Conservation (phyloP, 495 filamentous ascomycete species). For the Rhizodiscina lignyota region DNA sequence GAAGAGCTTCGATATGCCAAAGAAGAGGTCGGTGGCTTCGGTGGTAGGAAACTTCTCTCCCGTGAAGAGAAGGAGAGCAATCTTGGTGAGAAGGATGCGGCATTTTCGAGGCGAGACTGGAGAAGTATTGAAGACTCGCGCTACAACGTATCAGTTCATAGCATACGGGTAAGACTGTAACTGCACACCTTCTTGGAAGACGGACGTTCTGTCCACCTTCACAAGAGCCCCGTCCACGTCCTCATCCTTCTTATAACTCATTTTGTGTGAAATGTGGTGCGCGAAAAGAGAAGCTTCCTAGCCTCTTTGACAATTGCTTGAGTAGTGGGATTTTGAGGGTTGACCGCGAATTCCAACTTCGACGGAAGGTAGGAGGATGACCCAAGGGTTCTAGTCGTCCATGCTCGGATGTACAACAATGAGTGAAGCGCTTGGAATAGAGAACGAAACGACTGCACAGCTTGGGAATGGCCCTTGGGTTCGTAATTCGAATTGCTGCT, state of each 20-base stretch:
- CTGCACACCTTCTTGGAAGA: slow-evolving; percentile 94
- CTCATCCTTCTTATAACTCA: slow-evolving; percentile 99
- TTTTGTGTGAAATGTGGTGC: too few relatives aligned
- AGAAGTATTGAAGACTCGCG: slow-evolving; percentile 92
- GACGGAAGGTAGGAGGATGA: too few relatives aligned
- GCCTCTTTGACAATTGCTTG: too few relatives aligned
- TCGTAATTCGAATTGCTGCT: too few relatives aligned
- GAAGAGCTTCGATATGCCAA: slow-evolving; percentile 98
- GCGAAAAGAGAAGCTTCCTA: too few relatives aligned
- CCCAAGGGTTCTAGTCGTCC: too few relatives aligned
- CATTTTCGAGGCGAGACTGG: slow-evolving; percentile 90
- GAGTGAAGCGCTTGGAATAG: too few relatives aligned
- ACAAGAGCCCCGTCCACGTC: slow-evolving; percentile 84
- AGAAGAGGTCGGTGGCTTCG: slow-evolving; percentile 96
- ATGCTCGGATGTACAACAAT: too few relatives aligned
- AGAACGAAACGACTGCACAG: too few relatives aligned
- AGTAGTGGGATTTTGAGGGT: too few relatives aligned
- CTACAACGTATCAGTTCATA: slow-evolving; percentile 28
- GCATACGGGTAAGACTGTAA: not conserved
- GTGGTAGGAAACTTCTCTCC: slow-evolving; percentile 93
- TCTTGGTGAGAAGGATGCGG: slow-evolving; percentile 91
- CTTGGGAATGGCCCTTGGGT: too few relatives aligned
- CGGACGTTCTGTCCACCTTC: slow-evolving; percentile 93
- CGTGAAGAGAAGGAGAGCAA: slow-evolving; percentile 89
- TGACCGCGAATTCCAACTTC: too few relatives aligned